Base-by-base conservation (phyloP, 164 flowering plant species). In the Stephania japonica region DNA sequence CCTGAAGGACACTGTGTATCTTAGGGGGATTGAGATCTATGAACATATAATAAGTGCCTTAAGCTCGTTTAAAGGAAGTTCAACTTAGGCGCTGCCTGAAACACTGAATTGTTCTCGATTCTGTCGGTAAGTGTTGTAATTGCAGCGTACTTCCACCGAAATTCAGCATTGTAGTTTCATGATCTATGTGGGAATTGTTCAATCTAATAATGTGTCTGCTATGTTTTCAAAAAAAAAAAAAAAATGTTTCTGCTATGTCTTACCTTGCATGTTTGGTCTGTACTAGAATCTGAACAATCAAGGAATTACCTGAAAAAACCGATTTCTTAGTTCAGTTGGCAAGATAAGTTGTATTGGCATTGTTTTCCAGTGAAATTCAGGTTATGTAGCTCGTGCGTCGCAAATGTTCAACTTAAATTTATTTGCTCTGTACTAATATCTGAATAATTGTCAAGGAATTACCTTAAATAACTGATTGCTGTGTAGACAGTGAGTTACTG, bases 11-110 rank as follows among this genome's bases (percentile, higher is more conserved):
- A 79, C 80, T 27, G 85, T 89, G 11, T 96, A 77, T 80, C 47
- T 89, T 82, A 84, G 70, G 67, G 98, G 97, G 73, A 89, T 95
- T 50, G 76, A 87, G 80, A 87, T 93, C 18, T 96, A 93, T 75
- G 94, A 91, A 80, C 87, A 88, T 42, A 70, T 96, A 65, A 88
- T 96, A 76, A 82, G 88, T 67, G 70, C 89, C 43, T 83, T 96
- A 83, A 88, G 97, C 82, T 87, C 90, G 25, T 94, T 87, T 71
- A 74, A 75, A 25, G 87, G 86, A 75, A 79, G 59, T 79, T 66
- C 73, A 47, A 3, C 70, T 42, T 64, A 72, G 53, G 11, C 14
- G 42, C 65, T 1, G 27, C 49, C 38, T 53, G 8, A 56, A 56
- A 53, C 19, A 32, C 18, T 12, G 61, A 53, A 8, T 19, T 53